Conservation (phyloP, 2,329 filamentous ascomycete species). For the Aspergillus ochraceoroseus region DNA sequence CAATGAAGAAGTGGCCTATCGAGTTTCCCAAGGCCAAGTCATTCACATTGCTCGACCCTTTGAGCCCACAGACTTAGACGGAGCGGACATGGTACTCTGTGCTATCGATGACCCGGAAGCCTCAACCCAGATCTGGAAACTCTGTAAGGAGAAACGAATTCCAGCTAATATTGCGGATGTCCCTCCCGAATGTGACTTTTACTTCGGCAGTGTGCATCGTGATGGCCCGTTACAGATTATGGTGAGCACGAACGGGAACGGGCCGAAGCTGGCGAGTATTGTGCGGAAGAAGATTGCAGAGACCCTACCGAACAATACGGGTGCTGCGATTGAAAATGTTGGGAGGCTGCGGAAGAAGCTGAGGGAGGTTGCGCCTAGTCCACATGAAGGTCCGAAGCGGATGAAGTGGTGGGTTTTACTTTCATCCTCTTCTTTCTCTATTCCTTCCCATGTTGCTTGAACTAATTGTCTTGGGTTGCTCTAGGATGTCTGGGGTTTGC, state of each 20-base stretch:
- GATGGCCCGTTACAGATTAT: slow-evolving; percentile 96
- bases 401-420: slow-evolving; percentile 70
- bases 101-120: slow-evolving; percentile 90
- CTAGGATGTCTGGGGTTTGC: slow-evolving; percentile 85
- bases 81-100: slow-evolving; percentile 79
- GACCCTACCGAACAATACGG: slow-evolving; percentile 70
- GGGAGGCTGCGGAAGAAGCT: slow-evolving; percentile 74
- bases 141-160: slow-evolving; percentile 79
- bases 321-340: slow-evolving; percentile 78
- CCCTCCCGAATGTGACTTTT: slow-evolving; percentile 94
- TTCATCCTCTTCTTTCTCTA: too few species aligned
- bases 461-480: too few species aligned
- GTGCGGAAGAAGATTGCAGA: slow-evolving; percentile 77
- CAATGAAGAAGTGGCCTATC: slow-evolving; percentile 81
- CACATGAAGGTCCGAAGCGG: slow-evolving; percentile 72
- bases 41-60: slow-evolving; percentile 78
- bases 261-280: slow-evolving; percentile 81
- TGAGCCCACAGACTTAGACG: slow-evolving; percentile 77
- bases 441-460: too few species aligned
- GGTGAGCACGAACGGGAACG: slow-evolving; percentile 98
- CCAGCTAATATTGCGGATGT: slow-evolving; percentile 96
- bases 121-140: slow-evolving; percentile 86
- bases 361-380: slow-evolving; percentile 66
- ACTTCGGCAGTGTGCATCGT: slow-evolving; percentile 92
- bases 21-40: slow-evolving; percentile 69